phyloP scores from a whole-genome alignment of 225 moss, liverwort and hornwort species.

The Bryoerythrophyllum caledonicum region DNA sequence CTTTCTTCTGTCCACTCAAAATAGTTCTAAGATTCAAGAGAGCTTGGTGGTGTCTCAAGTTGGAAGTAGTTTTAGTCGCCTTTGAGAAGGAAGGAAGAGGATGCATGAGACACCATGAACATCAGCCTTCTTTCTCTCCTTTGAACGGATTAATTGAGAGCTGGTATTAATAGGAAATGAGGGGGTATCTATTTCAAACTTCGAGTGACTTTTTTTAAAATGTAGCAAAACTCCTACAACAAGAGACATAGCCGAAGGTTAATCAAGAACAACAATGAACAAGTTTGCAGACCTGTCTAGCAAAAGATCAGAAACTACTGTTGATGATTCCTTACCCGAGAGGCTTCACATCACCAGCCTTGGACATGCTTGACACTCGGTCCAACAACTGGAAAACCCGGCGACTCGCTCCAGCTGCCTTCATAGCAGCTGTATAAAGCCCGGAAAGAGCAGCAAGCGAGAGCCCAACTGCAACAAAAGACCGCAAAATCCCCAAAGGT shows the following conservation, averaged over 20 bases:
- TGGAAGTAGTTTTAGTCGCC: no score
- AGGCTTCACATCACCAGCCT: slow-evolving; percentile 69
- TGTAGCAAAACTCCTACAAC: background rate
- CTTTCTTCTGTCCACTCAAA: no score
- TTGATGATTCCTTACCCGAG: slow-evolving; percentile 48
- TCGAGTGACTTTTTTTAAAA: no score
- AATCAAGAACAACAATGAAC: background rate
- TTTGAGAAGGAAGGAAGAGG: no score
- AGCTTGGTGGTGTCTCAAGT: no score
- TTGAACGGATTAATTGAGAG: no score
- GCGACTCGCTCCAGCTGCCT: slow-evolving; percentile 93
- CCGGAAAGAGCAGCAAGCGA: slow-evolving; percentile 91
- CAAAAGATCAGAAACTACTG: background rate
- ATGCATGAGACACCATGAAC: no score
- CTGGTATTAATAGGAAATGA: no score
- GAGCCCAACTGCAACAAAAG: slow-evolving; percentile 65
- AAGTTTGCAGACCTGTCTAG: background rate
- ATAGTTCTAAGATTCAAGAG: no score
- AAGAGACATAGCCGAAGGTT: background rate
- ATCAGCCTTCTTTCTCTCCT: no score
- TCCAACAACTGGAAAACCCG: slow-evolving; percentile 95
- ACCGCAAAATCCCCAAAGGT: background rate
- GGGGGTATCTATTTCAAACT: no score
- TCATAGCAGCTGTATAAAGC: slow-evolving; percentile 91
- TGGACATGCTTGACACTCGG: slow-evolving; percentile 76